phyloP scores from a whole-genome alignment of 345 rosid species.

The Pistacia integerrima region DNA sequence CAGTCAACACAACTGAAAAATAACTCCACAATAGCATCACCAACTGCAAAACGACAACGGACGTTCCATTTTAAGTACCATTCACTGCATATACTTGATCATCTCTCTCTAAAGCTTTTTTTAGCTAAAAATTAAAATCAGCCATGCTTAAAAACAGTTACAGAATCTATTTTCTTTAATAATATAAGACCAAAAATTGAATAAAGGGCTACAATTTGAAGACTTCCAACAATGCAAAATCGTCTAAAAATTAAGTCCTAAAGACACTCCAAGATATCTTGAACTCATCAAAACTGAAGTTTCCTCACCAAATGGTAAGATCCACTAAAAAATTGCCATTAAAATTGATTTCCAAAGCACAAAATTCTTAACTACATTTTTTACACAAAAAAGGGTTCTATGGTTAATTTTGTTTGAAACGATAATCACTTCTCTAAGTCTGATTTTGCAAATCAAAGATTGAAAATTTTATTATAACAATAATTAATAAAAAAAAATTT shows the following conservation, averaged over 20 bases:
- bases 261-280: background rate
- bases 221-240: too few relatives aligned
- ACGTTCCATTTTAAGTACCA: conserved; percentile 19
- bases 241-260: background rate
- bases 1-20: conserved; percentile 91
- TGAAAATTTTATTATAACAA: background rate
- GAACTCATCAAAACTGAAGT: background rate
- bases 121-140: background rate
- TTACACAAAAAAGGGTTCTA: background rate
- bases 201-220: background rate
- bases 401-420: background rate
- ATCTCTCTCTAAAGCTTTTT: conserved; percentile 9
- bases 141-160: background rate
- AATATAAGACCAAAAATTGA: background rate
- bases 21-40: conserved; percentile 95
- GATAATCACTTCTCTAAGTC: background rate
- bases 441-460: background rate
- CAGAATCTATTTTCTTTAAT: background rate
- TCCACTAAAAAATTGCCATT: background rate
- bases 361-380: background rate
- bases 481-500: background rate
- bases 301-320: background rate
- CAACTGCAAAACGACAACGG: conserved; percentile 53
- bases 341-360: background rate
- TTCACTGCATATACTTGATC: background rate